Conservation (phyloP, 2,329 filamentous ascomycete species). For the Colletotrichum sp. region DNA sequence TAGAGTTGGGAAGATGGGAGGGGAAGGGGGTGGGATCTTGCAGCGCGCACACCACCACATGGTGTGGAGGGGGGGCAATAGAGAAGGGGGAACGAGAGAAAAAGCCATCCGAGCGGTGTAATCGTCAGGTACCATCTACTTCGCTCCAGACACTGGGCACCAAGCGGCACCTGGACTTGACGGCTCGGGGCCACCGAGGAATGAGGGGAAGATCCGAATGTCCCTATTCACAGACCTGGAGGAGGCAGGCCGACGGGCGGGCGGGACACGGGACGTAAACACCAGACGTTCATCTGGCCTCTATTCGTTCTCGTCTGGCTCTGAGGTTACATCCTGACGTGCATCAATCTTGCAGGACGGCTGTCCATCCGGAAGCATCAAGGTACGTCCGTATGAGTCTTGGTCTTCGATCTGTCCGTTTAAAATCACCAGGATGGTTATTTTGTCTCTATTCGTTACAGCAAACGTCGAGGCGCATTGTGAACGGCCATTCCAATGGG, state of each 20-base stretch:
- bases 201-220: background rate
- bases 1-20: background rate
- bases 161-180: background rate
- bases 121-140: conserved; percentile 2
- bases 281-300: conserved; percentile 7
- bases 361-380: conserved; percentile 7
- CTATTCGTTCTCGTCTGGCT: background rate
- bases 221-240: conserved; percentile 1
- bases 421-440: background rate
- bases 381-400: background rate
- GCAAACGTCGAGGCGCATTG: background rate
- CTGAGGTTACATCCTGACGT: conserved; percentile 2
- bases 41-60: background rate
- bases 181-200: background rate
- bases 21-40: background rate
- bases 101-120: background rate
- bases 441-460: background rate
- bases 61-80: background rate
- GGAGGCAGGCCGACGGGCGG: background rate
- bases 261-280: background rate
- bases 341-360: background rate
- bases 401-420: background rate
- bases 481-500: background rate
- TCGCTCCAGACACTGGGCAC: background rate
- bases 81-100: background rate